phyloP scores from a whole-genome alignment of 208 protist genomes.

The Leishmania gerbilli region DNA sequence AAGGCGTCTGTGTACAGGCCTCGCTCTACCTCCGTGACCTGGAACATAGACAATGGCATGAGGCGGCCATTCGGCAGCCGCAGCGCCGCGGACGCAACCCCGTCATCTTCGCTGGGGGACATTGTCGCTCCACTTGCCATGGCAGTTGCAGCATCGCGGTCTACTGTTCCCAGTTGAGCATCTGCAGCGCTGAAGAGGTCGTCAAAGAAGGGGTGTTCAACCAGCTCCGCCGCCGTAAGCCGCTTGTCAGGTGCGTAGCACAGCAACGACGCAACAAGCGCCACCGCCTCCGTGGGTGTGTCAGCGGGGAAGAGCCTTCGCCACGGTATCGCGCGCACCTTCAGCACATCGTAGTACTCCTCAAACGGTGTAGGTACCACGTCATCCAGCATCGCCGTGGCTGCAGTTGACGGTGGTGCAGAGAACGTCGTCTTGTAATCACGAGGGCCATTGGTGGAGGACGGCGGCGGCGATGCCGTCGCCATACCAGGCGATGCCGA shows the following conservation, averaged over 20 bases:
- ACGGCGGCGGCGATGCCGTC: background rate
- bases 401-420: background rate
- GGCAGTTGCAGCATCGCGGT: slow-evolving; percentile 2
- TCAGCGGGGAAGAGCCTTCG: slow-evolving; percentile 76
- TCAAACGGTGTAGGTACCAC: slow-evolving; percentile 15
- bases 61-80: slow-evolving; percentile 51
- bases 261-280: slow-evolving; percentile 96
- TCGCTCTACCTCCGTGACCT: slow-evolving; percentile 49
- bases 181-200: slow-evolving; percentile 73
- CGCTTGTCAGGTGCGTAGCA: slow-evolving; percentile 95
- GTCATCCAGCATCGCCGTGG: slow-evolving; percentile 13
- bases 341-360: slow-evolving; percentile 95
- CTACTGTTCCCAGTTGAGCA: background rate
- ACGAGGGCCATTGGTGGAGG: background rate
- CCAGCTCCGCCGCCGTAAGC: slow-evolving; percentile 96
- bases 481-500: background rate
- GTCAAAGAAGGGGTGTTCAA: slow-evolving; percentile 98
- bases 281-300: slow-evolving; percentile 92
- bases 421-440: background rate
- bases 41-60: slow-evolving; percentile 75
- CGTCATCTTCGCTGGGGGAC: background rate
- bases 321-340: slow-evolving; percentile 96
- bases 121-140: background rate
- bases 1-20: slow-evolving; percentile 32
- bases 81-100: slow-evolving; percentile 4